Evolutionary conservation across 352 stramenopile species (phyloP).

Genomic region (Globisporangium emineosum): DNA sequence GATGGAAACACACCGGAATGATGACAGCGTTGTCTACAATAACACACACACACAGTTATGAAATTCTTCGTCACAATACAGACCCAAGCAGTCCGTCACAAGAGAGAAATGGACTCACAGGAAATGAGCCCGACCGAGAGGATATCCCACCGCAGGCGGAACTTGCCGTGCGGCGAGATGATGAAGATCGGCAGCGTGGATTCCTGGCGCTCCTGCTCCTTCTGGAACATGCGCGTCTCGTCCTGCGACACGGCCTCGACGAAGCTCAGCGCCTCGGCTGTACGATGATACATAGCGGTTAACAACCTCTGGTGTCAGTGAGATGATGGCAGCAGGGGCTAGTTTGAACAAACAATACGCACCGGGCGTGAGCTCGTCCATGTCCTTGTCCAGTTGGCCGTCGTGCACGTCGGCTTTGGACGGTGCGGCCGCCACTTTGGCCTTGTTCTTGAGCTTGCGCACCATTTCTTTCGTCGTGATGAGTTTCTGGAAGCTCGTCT

Average conservation of each 20-base stretch:
- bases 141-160: conserved; percentile 75
- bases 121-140: conserved; percentile 67
- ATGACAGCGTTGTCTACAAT: conserved; percentile 70
- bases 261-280: conserved; percentile 75
- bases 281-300: background rate
- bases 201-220: conserved; percentile 80
- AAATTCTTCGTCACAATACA: background rate
- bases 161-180: conserved; percentile 73
- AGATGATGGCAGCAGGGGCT: background rate
- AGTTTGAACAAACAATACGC: background rate
- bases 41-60: background rate
- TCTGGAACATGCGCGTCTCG: conserved; percentile 87
- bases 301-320: background rate
- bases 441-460: conserved; percentile 53
- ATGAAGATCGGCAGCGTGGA: conserved; percentile 74
- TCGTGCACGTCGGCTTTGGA: conserved; percentile 33
- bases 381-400: conserved; percentile 45
- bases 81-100: background rate
- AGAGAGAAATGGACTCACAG: conserved; percentile 31
- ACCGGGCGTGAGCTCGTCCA: conserved; percentile 83
- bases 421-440: conserved; percentile 38
- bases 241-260: conserved; percentile 73
- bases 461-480: conserved; percentile 60
- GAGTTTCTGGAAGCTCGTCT: conserved; percentile 52
- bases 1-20: conserved; percentile 43